These are phyloP conservation scores for Pseudozyma sp. DNA, from an alignment of 1,284 basidiomycete genomes.

Conservation along the genomic window DNA sequence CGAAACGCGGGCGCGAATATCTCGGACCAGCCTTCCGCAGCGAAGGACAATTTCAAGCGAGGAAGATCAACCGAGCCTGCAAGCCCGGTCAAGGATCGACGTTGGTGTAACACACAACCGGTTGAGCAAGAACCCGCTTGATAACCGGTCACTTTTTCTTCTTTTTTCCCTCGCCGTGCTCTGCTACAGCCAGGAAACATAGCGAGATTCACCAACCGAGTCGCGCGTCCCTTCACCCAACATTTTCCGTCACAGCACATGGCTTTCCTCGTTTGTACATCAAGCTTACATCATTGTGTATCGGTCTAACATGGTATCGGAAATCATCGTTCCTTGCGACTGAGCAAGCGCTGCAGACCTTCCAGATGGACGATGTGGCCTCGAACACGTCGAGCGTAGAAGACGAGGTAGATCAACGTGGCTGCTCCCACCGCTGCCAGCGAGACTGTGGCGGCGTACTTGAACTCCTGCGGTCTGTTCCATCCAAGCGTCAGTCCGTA, in stretches of 20 bases:
- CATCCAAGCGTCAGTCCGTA: conserved; percentile 58
- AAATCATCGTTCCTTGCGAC: conserved; percentile 34
- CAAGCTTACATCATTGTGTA: conserved; percentile 1
- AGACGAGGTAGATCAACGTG: conserved; percentile 51
- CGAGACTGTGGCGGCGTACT: conserved; percentile 53
- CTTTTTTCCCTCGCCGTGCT: not conserved
- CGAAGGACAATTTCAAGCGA: conserved; percentile 18
- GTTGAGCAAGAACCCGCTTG: conserved; percentile 7
- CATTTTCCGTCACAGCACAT: conserved; percentile 9
- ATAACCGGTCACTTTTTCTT: conserved; percentile 11
- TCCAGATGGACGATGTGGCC: conserved; percentile 61
- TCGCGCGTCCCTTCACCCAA: conserved; percentile 14
- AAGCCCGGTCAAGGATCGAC: not conserved
- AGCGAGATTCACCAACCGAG: conserved; percentile 25
- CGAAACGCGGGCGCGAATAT: too few species aligned
- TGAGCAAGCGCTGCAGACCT: conserved; percentile 34
- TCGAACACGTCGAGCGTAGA: conserved; percentile 54
- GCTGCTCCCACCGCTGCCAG: conserved; percentile 49
- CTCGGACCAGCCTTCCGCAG: too few species aligned
- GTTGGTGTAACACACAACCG: conserved; percentile 1
- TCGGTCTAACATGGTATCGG: not conserved
- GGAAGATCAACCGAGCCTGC: conserved; percentile 22
- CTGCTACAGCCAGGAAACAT: not conserved
- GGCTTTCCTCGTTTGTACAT: not conserved
- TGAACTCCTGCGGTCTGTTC: conserved; percentile 52